These are phyloP conservation scores for Cryptococcus sp. DNA, from an alignment of 1,284 basidiomycete genomes.

Conservation along the genomic window DNA sequence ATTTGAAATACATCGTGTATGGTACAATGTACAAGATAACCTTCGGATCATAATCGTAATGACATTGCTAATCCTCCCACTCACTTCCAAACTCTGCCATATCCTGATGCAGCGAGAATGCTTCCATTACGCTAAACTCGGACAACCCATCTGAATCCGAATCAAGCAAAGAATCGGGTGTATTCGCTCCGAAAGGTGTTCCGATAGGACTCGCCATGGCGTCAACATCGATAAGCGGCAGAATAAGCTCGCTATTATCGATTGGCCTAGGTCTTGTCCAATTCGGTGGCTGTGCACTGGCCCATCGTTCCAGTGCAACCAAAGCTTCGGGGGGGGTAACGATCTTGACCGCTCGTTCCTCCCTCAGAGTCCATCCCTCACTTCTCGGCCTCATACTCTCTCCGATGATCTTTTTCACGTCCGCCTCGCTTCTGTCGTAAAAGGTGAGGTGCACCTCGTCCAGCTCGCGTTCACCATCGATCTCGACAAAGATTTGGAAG, in stretches of 20 bases:
- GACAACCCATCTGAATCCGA: no score
- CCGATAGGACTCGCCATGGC: no score
- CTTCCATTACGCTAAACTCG: no score
- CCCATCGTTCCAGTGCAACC: constrained; percentile 22
- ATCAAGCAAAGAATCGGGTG: no score
- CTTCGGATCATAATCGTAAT: background rate
- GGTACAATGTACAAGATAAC: no score
- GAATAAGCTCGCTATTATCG: constrained; percentile 18
- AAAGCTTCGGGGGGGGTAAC: constrained; percentile 16
- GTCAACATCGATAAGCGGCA: constrained; percentile 28
- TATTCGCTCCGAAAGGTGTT: no score
- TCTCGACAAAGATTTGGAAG: background rate
- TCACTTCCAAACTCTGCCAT: no score
- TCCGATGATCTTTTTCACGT: constrained; percentile 30
- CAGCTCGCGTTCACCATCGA: constrained; percentile 8
- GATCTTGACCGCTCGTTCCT: constrained; percentile 3
- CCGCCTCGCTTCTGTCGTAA: constrained; percentile 18
- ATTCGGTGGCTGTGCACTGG: background rate
- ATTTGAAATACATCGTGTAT: no score
- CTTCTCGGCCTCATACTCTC: constrained; percentile 17
- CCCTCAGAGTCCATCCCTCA: constrained; percentile 25
- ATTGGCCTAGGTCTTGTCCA: background rate
- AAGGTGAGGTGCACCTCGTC: constrained; percentile 15
- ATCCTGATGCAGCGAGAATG: no score
- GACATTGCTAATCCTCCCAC: no score